These are phyloP conservation scores for Paramecium sonneborni DNA, from an alignment of 73 alveolate species.

Conservation along the genomic window DNA sequence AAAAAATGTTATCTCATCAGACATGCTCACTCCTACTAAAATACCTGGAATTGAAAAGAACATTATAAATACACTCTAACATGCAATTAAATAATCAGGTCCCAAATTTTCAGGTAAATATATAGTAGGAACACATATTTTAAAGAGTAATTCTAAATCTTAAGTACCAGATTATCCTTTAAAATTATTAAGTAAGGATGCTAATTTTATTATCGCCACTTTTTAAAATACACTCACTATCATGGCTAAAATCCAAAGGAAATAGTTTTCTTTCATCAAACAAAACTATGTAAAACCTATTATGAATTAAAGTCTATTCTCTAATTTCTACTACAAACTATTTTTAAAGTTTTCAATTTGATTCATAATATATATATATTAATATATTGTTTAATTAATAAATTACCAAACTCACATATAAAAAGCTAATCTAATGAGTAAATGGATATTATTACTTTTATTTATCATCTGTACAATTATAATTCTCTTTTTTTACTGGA, in stretches of 20 bases:
- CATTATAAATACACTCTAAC: background rate
- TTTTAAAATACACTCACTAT: background rate
- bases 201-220: background rate
- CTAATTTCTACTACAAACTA: background rate
- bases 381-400: background rate
- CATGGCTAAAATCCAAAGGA: background rate
- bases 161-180: background rate
- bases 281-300: constrained; percentile 30
- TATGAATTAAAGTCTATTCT: constrained; percentile 2
- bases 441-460: background rate
- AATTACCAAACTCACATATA: background rate
- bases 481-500: background rate
- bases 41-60: background rate
- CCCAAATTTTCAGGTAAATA: background rate
- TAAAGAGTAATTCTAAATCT: background rate
- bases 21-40: background rate
- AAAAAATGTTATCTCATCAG: background rate
- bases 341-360: background rate
- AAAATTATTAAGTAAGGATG: background rate
- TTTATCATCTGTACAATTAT: background rate
- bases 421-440: background rate
- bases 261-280: background rate
- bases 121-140: background rate
- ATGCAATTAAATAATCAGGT: background rate
- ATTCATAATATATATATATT: background rate